Conservation (phyloP, 495 filamentous ascomycete species). For the Aspergillus nanangensis region DNA sequence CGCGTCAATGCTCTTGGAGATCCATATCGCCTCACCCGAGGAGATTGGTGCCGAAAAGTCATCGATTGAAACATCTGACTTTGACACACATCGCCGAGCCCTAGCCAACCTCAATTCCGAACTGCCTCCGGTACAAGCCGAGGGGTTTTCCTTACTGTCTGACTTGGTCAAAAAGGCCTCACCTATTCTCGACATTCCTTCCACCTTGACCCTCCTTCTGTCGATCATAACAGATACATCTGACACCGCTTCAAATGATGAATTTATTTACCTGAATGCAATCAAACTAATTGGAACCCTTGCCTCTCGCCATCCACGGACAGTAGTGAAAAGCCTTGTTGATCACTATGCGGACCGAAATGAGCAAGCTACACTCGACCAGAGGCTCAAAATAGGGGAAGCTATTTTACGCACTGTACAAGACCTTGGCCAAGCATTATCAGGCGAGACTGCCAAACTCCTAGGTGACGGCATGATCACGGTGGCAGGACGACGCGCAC, state of each 20-base stretch:
- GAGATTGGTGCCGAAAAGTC: slow-evolving; percentile 33
- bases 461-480: slow-evolving; percentile 61
- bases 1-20: slow-evolving; percentile 49
- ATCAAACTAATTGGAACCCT: slow-evolving; percentile 66
- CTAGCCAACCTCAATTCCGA: slow-evolving; percentile 71
- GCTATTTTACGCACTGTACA: slow-evolving; percentile 66
- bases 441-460: slow-evolving; percentile 50
- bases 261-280: slow-evolving; percentile 69
- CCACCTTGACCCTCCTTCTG: slow-evolving; percentile 61
- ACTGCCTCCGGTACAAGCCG: slow-evolving; percentile 70
- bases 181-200: slow-evolving; percentile 66
- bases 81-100: slow-evolving; percentile 66
- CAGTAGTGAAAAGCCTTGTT: slow-evolving; percentile 60
- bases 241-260: slow-evolving; percentile 46
- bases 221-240: slow-evolving; percentile 57
- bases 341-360: slow-evolving; percentile 63
- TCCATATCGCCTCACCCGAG: slow-evolving; percentile 54
- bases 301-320: slow-evolving; percentile 58
- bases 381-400: slow-evolving; percentile 69
- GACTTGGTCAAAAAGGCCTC: slow-evolving; percentile 57
- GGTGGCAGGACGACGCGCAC: slow-evolving; percentile 59
- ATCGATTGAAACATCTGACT: slow-evolving; percentile 52
- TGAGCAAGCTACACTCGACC: slow-evolving; percentile 57
- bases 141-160: slow-evolving; percentile 70
- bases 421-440: slow-evolving; percentile 56